phyloP scores from a whole-genome alignment of 306 rosid species.

The Cicer cuneatum region DNA sequence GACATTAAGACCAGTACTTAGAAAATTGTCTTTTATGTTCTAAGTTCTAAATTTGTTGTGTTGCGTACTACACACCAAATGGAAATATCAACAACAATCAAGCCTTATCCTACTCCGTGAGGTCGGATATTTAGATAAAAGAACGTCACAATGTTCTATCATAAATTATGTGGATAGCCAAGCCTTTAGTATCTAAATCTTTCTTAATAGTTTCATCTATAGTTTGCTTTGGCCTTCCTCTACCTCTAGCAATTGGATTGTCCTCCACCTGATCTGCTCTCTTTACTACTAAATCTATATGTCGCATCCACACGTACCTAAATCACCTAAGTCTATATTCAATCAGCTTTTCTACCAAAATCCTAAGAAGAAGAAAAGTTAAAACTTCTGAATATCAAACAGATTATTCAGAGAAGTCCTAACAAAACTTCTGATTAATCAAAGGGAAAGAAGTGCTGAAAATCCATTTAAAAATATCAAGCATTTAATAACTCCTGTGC shows the following conservation, averaged over 20 bases:
- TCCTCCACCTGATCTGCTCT: background rate
- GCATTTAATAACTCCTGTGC: background rate
- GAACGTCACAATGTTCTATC: background rate
- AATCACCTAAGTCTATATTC: background rate
- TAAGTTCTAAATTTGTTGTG: slow-evolving; percentile 1
- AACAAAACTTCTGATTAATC: slow-evolving; percentile 7
- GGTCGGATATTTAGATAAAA: background rate
- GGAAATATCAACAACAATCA: slow-evolving; percentile 2
- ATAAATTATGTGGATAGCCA: background rate
- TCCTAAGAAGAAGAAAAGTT: background rate
- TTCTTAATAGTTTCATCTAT: background rate
- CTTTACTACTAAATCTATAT: background rate
- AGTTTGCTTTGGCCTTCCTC: background rate
- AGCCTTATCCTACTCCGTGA: background rate
- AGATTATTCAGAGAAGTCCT: slow-evolving; percentile 9
- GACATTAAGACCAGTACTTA: background rate
- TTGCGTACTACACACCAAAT: background rate
- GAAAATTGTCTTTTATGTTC: slow-evolving; percentile 6
- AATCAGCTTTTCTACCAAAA: background rate
- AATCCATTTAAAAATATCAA: background rate
- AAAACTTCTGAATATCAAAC: background rate
- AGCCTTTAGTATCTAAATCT: background rate
- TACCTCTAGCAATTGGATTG: background rate
- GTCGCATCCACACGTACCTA: background rate
- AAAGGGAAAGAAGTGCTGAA: slow-evolving; percentile 1